These are phyloP conservation scores for Piromyces finnis DNA, from an alignment of 192 early-diverging fungal species.

Conservation along the genomic window DNA sequence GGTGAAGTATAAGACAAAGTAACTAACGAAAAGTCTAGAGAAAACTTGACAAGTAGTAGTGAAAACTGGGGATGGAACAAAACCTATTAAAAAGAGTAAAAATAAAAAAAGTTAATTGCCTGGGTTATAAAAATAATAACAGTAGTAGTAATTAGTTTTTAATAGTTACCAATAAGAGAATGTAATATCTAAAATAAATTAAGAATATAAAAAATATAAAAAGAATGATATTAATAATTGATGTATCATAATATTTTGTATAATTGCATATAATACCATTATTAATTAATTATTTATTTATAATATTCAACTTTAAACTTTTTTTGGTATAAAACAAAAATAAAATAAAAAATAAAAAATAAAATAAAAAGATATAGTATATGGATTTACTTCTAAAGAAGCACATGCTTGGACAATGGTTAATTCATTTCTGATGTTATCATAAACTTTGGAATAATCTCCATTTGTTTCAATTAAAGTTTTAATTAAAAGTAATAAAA, in stretches of 20 bases:
- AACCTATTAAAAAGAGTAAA: constrained; percentile 23
- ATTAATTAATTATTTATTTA: too few relatives aligned
- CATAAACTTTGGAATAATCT: constrained; percentile 41
- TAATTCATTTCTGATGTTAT: constrained; percentile 35
- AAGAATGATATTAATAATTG: constrained; percentile 4
- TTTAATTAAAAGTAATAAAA: constrained; percentile 32
- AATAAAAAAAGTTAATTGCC: too few relatives aligned
- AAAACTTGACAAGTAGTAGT: constrained; percentile 76
- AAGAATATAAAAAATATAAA: background rate
- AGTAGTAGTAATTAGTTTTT: too few relatives aligned
- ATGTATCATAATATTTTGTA: background rate
- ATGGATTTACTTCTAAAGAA: constrained; percentile 46
- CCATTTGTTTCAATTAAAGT: constrained; percentile 29
- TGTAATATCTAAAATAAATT: constrained; percentile 12
- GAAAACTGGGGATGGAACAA: constrained; percentile 61
- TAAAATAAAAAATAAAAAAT: background rate
- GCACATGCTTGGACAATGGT: constrained; percentile 67
- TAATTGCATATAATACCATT: too few relatives aligned
- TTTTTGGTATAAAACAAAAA: too few relatives aligned
- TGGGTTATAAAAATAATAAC: too few relatives aligned
- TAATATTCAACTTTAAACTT: too few relatives aligned
- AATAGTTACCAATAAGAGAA: constrained; percentile 5
- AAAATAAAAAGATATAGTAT: background rate
- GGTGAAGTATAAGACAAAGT: constrained; percentile 56
- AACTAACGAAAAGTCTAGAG: constrained; percentile 70